Evolutionary conservation across 768 basidiomycete genomes (phyloP), one percentile per base, ranked within the genome.

Genomic region (Coprinopsis cinerea): DNA sequence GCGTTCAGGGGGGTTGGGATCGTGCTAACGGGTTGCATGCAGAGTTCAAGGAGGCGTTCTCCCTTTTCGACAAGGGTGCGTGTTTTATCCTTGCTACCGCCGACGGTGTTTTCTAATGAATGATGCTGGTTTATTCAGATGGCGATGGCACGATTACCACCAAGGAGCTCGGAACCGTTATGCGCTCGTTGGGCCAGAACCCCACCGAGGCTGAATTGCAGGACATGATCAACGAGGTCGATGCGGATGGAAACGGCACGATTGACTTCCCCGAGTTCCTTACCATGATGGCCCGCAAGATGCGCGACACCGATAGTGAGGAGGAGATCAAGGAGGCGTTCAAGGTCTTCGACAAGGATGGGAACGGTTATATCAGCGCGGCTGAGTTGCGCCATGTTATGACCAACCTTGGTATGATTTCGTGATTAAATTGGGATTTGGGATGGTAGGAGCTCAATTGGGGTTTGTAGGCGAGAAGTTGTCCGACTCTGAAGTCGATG

Each of bases 1-100:
- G 30, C 40, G 41, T 26, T 11, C 25, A 5, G 25, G 15, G 37
- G 18, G 14, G 3, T 27, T 34, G 27, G 22, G n/a, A n/a, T n/a
- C n/a, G 10, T 13, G 14, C 45, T 47, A 3, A 28, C 34, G 28
- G 6, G 41, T 36, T 34, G 15, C 26, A 43, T 37, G 6, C 58
- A 90, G 92, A 95, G 71, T 97, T 94, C 82, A 97, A 95, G 79
- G 95, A 97, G 76, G 94, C 94, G 44, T 97, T 98, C 74, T 92
- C 93, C 52, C 79, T 98, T 18, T 97, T 98, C 68, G 92, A 96
- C 75, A 94, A 92, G 68, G 89, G 92, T 92, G 53, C 68, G 23
- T n/a, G n/a, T n/a, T n/a, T n/a, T n/a, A n/a, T 22, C 32, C 39
- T 32, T 42, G 22, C 37, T 44, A 39, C 48, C 42, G 55, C 51